Conservation (phyloP, 148 eudicot genomes). For the Cornus suecica region DNA sequence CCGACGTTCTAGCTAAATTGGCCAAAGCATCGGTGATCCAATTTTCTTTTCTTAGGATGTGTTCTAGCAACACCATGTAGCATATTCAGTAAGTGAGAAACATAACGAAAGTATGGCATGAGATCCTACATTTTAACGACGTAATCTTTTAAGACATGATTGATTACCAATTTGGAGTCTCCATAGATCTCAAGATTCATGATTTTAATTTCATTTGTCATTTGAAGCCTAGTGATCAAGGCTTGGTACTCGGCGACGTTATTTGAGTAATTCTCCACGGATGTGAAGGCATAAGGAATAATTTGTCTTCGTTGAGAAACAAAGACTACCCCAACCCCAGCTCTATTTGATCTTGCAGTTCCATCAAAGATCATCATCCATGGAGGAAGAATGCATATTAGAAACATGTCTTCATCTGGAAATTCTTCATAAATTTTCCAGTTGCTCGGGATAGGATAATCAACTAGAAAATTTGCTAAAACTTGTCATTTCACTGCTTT, state of each 20-base stretch:
- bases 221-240: too few relatives aligned
- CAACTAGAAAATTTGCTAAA: constrained; percentile 1
- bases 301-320: background rate
- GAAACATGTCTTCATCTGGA: background rate
- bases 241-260: constrained; percentile 15
- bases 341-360: background rate
- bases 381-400: background rate
- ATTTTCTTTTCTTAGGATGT: too few relatives aligned
- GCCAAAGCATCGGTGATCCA: too few relatives aligned
- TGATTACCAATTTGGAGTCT: too few relatives aligned
- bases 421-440: constrained; percentile 7
- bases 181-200: too few relatives aligned
- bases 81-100: too few relatives aligned
- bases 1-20: too few relatives aligned
- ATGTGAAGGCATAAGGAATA: constrained; percentile 1
- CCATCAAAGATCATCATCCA: constrained; percentile 9
- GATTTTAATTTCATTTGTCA: too few relatives aligned
- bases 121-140: too few relatives aligned
- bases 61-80: too few relatives aligned
- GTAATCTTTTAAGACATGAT: too few relatives aligned
- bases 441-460: background rate
- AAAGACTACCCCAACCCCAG: constrained; percentile 2
- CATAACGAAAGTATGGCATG: too few relatives aligned
- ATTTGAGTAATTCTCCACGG: background rate
- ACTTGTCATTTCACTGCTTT: background rate